Evolutionary conservation across 2,329 filamentous ascomycete species (phyloP).

Genomic region (Diaporthe citri): DNA sequence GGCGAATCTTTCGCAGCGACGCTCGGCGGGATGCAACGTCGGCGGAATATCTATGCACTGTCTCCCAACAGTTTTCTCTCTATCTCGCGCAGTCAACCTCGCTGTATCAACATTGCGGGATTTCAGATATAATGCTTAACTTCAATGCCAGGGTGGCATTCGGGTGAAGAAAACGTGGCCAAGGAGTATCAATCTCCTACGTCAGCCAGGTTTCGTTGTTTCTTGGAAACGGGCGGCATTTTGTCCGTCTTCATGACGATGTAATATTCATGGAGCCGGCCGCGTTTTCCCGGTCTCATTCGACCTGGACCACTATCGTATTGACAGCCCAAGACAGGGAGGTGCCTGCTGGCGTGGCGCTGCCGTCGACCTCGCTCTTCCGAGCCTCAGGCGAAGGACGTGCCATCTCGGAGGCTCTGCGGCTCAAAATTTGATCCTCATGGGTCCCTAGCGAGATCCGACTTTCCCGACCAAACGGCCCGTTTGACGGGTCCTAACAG

Average conservation of each 20-base stretch:
- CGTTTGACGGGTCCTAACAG: slow-evolving; percentile 39
- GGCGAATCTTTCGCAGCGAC: slow-evolving; percentile 32
- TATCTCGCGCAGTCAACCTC: not conserved
- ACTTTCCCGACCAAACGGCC: slow-evolving; percentile 39
- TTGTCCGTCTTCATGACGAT: slow-evolving; percentile 8
- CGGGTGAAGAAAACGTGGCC: not conserved
- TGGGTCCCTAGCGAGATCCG: slow-evolving; percentile 32
- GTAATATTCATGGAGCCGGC: not conserved
- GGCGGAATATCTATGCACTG: not conserved
- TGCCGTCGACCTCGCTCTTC: slow-evolving; percentile 19
- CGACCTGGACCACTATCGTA: not conserved
- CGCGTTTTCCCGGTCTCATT: not conserved
- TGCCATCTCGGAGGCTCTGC: slow-evolving; percentile 39
- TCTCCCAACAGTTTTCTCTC: slow-evolving; percentile 28
- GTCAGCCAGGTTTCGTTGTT: slow-evolving; percentile 6
- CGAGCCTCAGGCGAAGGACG: slow-evolving; percentile 36
- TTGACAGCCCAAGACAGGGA: slow-evolving; percentile 12
- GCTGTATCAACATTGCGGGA: slow-evolving; percentile 2
- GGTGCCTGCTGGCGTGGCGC: slow-evolving; percentile 18
- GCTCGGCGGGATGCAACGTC: slow-evolving; percentile 31
- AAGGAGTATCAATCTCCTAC: slow-evolving; percentile 11
- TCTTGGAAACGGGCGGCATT: slow-evolving; percentile 26
- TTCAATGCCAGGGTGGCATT: slow-evolving; percentile 7
- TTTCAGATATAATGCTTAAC: slow-evolving; percentile 10
- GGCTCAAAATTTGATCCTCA: slow-evolving; percentile 39